Conservation (phyloP, 2,329 filamentous ascomycete genomes). For the Penicillium thymicola region DNA sequence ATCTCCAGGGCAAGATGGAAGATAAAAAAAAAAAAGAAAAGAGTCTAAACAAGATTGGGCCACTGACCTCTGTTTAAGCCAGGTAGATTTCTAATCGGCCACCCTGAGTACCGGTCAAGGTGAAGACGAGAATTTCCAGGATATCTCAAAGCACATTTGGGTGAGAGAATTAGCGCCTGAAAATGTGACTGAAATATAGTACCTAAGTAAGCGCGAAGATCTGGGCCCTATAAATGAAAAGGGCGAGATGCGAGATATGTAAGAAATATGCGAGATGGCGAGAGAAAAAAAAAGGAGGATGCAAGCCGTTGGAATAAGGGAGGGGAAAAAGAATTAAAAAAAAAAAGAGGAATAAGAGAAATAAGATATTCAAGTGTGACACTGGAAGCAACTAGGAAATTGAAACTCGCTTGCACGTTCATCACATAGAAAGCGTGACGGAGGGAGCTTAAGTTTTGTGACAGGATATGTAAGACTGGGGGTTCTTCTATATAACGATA, state of each 20-base stretch:
- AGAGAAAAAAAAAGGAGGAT: conserved; percentile 5
- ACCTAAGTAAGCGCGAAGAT: conserved; percentile 12
- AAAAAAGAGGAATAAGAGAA: too few relatives aligned
- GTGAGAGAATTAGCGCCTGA: conserved; percentile 14
- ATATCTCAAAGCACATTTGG: conserved; percentile 21
- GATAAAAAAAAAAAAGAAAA: background rate
- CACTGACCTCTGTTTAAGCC: conserved; percentile 19
- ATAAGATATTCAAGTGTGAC: conserved; percentile 9
- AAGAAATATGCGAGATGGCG: conserved; percentile 14
- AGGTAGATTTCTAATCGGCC: conserved; percentile 17
- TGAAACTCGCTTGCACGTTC: conserved; percentile 19
- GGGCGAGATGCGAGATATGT: conserved; percentile 6
- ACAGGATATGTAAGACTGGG: conserved; percentile 14
- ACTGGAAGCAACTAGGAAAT: background rate
- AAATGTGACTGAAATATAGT: conserved; percentile 3
- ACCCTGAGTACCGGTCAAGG: conserved; percentile 19
- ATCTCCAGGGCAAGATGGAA: too few relatives aligned
- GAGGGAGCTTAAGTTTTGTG: conserved; percentile 23
- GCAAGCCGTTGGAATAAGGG: conserved; percentile 9
- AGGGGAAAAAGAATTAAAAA: conserved; percentile 6
- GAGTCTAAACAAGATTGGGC: conserved; percentile 5
- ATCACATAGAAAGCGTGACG: conserved; percentile 24
- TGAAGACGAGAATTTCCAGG: conserved; percentile 9
- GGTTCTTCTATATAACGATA: conserved; percentile 10
- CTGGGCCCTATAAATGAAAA: conserved; percentile 16